These are phyloP conservation scores for Lentinula guzmanii DNA, from an alignment of 768 basidiomycete genomes.

Conservation along the genomic window DNA sequence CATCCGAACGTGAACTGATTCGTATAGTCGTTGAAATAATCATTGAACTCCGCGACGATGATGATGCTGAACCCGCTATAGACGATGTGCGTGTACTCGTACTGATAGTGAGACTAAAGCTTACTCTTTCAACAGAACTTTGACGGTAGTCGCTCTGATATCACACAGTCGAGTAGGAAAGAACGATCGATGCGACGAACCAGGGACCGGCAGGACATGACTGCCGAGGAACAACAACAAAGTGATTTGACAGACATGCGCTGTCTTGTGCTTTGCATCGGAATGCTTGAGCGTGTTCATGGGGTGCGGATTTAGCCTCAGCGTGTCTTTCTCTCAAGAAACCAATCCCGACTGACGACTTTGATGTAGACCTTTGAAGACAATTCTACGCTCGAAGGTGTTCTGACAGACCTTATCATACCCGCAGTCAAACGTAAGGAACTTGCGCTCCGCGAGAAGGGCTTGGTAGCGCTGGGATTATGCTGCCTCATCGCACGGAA, in stretches of 20 bases:
- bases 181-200: constrained; percentile 23
- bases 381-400: constrained; percentile 77
- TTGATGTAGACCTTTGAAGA: constrained; percentile 58
- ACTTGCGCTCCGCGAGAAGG: constrained; percentile 71
- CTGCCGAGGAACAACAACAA: constrained; percentile 56
- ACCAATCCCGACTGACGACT: constrained; percentile 15
- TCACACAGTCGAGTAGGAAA: constrained; percentile 17
- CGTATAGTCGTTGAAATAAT: constrained; percentile 86
- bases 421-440: constrained; percentile 90
- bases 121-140: not conserved
- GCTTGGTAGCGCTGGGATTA: constrained; percentile 72
- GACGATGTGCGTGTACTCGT: constrained; percentile 10
- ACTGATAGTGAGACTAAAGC: not conserved
- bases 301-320: constrained; percentile 51
- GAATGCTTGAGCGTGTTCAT: constrained; percentile 86
- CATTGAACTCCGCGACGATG: constrained; percentile 61
- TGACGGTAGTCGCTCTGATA: constrained; percentile 21
- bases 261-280: constrained; percentile 78
- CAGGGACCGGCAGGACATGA: constrained; percentile 53
- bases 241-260: constrained; percentile 74
- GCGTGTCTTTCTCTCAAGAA: not conserved
- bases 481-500: constrained; percentile 81
- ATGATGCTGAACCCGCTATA: constrained; percentile 27
- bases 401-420: constrained; percentile 81
- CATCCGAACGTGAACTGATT: constrained; percentile 81